Conservation (phyloP, 2,329 filamentous ascomycete genomes). For the Mariannaea sp. region DNA sequence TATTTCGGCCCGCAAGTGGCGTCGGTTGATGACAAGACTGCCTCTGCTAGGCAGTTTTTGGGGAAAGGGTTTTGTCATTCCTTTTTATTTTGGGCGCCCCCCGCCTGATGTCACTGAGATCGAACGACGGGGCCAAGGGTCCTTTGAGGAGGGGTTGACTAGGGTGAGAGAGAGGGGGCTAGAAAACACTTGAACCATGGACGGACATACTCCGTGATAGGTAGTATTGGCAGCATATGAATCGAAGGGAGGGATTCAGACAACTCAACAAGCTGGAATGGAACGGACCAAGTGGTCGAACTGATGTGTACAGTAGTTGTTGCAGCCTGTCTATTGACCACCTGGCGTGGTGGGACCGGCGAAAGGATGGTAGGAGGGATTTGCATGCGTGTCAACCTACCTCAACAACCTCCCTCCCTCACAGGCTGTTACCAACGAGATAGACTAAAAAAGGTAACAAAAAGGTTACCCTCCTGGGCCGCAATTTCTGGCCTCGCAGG, state of each 20-base stretch:
- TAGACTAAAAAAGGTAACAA: too few species aligned
- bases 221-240: not conserved
- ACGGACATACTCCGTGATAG: slow-evolving; percentile 1
- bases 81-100: slow-evolving; percentile 7
- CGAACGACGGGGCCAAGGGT: slow-evolving; percentile 28
- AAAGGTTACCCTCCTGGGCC: slow-evolving; percentile 8
- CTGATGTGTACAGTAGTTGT: too few species aligned
- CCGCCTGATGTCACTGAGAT: slow-evolving; percentile 34
- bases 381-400: slow-evolving; percentile 2
- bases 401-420: slow-evolving; percentile 1
- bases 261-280: not conserved
- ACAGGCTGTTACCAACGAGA: not conserved
- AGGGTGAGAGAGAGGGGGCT: not conserved
- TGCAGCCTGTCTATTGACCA: too few species aligned
- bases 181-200: not conserved
- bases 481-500: not conserved
- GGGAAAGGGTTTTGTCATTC: not conserved
- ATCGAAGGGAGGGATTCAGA: not conserved
- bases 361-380: not conserved
- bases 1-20: slow-evolving; percentile 21
- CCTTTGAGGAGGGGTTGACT: slow-evolving; percentile 13
- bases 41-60: slow-evolving; percentile 5
- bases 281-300: not conserved
- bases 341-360: too few species aligned
- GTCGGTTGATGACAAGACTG: slow-evolving; percentile 5